A percentile compares a stretch with the other conserved stretches of the same genome.
These are phyloP conservation scores for Alternaria rosae DNA, from an alignment of 2,329 filamentous ascomycete species.

Conservation along the genomic window DNA sequence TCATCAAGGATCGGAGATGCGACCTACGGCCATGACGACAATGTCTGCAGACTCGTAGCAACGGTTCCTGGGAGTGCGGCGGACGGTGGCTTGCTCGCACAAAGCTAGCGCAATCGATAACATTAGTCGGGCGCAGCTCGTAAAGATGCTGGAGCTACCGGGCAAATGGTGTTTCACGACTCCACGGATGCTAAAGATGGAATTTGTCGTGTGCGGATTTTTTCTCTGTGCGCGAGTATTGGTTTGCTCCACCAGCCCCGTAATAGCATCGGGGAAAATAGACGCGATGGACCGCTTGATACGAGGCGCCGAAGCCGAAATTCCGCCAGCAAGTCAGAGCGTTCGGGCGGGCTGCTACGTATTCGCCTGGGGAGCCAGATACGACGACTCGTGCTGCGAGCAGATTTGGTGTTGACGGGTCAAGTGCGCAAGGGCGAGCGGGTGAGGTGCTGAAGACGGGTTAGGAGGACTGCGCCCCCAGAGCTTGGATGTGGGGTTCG, in stretches of 20 bases:
- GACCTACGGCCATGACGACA: neutral
- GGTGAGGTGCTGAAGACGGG: constrained; percentile 6
- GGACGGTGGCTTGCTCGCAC: neutral
- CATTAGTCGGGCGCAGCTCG: constrained; percentile 3
- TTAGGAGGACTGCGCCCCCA: constrained; percentile 15
- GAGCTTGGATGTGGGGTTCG: constrained; percentile 19
- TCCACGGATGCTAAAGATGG: constrained; percentile 10
- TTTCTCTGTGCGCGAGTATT: constrained; percentile 12
- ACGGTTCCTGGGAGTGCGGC: neutral
- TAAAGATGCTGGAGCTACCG: neutral
- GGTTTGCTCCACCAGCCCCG: constrained; percentile 9
- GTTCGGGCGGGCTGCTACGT: constrained; percentile 1
- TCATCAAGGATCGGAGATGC: neutral
- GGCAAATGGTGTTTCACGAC: constrained; percentile 5
- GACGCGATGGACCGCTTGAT: constrained; percentile 7
- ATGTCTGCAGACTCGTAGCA: neutral
- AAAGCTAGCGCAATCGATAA: constrained; percentile 1
- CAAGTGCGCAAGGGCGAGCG: constrained; percentile 1
- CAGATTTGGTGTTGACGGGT: constrained; percentile 2
- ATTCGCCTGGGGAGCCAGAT: constrained; percentile 5
- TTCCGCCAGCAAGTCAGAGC: constrained; percentile 9
- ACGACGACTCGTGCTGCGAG: constrained; percentile 3
- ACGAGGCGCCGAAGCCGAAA: constrained; percentile 12
- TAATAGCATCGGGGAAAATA: constrained; percentile 14
- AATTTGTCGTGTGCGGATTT: constrained; percentile 7